Base-by-base conservation (phyloP, 2,329 filamentous ascomycete genomes). In the Ramularia collo-cygni region DNA sequence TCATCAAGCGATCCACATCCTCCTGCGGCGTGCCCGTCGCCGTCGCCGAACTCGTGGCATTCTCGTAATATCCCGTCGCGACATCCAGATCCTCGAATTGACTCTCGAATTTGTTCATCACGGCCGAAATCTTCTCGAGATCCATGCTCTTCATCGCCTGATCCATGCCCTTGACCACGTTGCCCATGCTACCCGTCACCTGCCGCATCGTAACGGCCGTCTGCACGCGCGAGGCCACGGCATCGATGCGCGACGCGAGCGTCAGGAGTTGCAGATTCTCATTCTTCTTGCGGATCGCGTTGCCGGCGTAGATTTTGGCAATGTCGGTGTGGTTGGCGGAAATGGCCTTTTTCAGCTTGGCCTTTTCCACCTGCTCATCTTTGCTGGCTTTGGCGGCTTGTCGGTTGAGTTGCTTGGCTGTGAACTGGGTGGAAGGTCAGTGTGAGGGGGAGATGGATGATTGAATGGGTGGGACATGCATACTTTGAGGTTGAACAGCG, bases 1-100 rank as follows among this genome's bases (percentile, higher is more conserved):
- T 82, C 65, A 94, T 83, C 47, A 94, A 67, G 51, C 86, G 80
- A 62, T 94, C 87, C 2, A 94, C 86, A 52, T 89, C 86, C 53
- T 93, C 87, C 60, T 94, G 77, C 65, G 69, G 85, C 67, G 68
- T 89, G 62, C 71, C 85, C 60, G 69, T 82, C 56, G 64, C 85
- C 62, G 87, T 93, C 27, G 83, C 83, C 45, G 83, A 81, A 15
- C 77, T 79, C 47, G 89, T 90, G 44, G 86, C 85, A 58, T 89
- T 87, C 64, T 90, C 85, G 65, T 92, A 92, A 65, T 89, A 87
- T 52, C 80, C 69, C 7, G 84, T 70, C 28, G 67, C 68, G 29
- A 71, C 69, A 45, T 73, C 70, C 30, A 73, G 59, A 51, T 72
- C 67, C 43, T 72, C 68, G 52, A 72, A 71, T 47, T 72, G 68